Evolutionary conservation across 2,329 filamentous ascomycete species (phyloP).

Genomic region (Cladosporium phlei): DNA sequence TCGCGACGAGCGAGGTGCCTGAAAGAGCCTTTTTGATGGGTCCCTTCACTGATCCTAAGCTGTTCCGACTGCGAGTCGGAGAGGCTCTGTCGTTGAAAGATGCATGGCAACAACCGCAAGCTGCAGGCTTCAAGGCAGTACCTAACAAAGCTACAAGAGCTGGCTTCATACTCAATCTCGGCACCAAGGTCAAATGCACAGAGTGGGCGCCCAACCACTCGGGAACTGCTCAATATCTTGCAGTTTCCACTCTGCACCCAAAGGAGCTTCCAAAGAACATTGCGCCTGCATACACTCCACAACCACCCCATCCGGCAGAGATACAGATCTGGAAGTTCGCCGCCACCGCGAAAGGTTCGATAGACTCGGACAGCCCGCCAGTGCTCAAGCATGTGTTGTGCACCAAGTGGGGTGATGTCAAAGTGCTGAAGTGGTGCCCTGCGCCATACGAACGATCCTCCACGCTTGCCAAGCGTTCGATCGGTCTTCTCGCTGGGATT

Average conservation of each 20-base stretch:
- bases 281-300: conserved; percentile 48
- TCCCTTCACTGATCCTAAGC: conserved; percentile 40
- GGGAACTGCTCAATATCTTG: conserved; percentile 52
- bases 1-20: conserved; percentile 28
- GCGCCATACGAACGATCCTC: conserved; percentile 31
- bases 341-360: conserved; percentile 32
- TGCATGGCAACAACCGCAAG: conserved; percentile 31
- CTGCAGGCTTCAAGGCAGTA: neutral
- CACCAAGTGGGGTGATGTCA: conserved; percentile 53
- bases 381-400: conserved; percentile 49
- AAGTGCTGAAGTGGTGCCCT: conserved; percentile 54
- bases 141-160: neutral
- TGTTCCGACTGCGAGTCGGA: conserved; percentile 39
- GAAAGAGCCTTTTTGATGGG: conserved; percentile 45
- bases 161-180: conserved; percentile 55
- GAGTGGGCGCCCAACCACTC: conserved; percentile 42
- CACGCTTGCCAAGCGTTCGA: conserved; percentile 16
- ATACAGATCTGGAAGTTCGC: conserved; percentile 58
- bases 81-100: conserved; percentile 43
- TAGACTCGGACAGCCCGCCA: conserved; percentile 44
- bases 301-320: conserved; percentile 44
- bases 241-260: conserved; percentile 32
- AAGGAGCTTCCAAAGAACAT: neutral
- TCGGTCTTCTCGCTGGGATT: conserved; percentile 54
- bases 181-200: conserved; percentile 48